Base-by-base conservation (phyloP, 1,139 yeast genomes). In the Blastobotrys buckinghamii region DNA sequence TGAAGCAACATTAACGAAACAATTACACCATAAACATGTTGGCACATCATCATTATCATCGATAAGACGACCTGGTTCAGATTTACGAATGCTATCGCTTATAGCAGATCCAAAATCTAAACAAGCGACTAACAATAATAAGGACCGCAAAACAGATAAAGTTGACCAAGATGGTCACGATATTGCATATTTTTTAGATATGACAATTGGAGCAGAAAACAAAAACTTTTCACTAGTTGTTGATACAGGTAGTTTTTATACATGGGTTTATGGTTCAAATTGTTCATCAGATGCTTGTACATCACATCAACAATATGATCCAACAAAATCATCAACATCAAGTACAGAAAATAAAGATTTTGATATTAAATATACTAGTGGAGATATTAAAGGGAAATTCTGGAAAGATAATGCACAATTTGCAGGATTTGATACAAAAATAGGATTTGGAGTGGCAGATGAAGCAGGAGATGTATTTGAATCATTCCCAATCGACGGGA, bases 181-280 rank as follows among this genome's bases (percentile, higher is more conserved):
- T 44, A 58, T 64, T 34, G 60, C 68, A 10, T 65, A 65, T 50
- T 62, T 53, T 41, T 47, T 65, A 33, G 54, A 58, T 36, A 51
- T 63, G 15, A 48, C 53, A 19, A 39, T 65, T 15, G 69, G 69
- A 22, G 45, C 60, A 6, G 50, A 45, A n/a, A 41, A 47, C 19
- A 63, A 64, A 32, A 67, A 66, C 30, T 80, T 74, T 58, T 77
- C 78, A 6, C 65, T 82, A 40, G 70, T 82, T 16, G 66, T 82
- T 26, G 88, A 82, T 60, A 81, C 88, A 0, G 87, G 85, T 1
- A 78, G 84, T 34, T 79, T 81, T 35, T 75, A 79, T 52, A 63
- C 81, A 1, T 82, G 88, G 88, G 72, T 82, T 2, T 80, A 79
- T 59, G 79, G 79, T 45, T 61, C 70, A 1, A 66, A 74, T 44